Evolutionary conservation across 2,329 filamentous ascomycete species (phyloP).

Genomic region (Colletotrichum sp.): DNA sequence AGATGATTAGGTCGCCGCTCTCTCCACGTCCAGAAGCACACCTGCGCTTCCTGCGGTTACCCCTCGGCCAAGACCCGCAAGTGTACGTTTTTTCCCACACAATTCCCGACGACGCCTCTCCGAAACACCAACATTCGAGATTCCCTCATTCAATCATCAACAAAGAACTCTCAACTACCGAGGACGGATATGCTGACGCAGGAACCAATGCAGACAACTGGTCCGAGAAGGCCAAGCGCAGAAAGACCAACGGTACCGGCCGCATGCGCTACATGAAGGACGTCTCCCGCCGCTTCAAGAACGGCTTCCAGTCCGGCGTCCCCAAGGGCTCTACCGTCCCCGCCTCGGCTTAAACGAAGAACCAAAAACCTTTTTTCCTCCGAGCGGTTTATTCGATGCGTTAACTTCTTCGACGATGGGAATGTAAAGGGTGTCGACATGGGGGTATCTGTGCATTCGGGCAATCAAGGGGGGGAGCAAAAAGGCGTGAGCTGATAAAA

Average conservation of each 20-base stretch:
- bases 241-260: slow-evolving; percentile 98
- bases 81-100: slow-evolving; percentile 72
- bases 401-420: slow-evolving; percentile 5
- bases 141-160: not conserved
- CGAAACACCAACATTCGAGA: not conserved
- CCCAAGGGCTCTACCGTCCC: slow-evolving; percentile 84
- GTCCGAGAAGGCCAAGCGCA: slow-evolving; percentile 99
- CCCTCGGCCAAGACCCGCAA: slow-evolving; percentile 96
- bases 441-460: slow-evolving; percentile 19
- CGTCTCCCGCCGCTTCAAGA: slow-evolving; percentile 93
- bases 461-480: slow-evolving; percentile 6
- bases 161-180: not conserved
- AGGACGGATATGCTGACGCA: slow-evolving; percentile 4
- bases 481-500: slow-evolving; percentile 9
- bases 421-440: slow-evolving; percentile 19
- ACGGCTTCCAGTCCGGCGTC: slow-evolving; percentile 92
- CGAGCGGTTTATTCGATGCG: not conserved
- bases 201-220: slow-evolving; percentile 80
- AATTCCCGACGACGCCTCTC: not conserved
- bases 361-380: not conserved
- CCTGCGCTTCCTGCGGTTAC: slow-evolving; percentile 94
- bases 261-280: slow-evolving; percentile 95
- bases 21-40: slow-evolving; percentile 99
- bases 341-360: slow-evolving; percentile 38
- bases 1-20: slow-evolving; percentile 79